Percentiles rank a stretch among this genome's conserved stretches.
These are phyloP conservation scores for Pseudomonodictys pantanalensis DNA, from an alignment of 495 filamentous ascomycete species.

Conservation along the genomic window DNA sequence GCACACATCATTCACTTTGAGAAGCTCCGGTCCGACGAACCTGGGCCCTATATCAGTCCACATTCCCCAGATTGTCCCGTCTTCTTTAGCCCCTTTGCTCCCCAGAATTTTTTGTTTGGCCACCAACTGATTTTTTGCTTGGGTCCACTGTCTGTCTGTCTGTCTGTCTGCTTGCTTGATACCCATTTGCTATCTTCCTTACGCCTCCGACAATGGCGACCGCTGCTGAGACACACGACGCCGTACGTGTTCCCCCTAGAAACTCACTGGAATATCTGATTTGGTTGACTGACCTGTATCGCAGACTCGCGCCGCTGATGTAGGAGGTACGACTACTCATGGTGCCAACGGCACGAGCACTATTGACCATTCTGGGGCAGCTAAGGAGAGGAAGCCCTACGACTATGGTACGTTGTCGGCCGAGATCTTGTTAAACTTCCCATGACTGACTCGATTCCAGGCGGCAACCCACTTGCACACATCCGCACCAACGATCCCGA, in stretches of 20 bases:
- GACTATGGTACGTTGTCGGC: slow-evolving; percentile 31
- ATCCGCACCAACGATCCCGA: slow-evolving; percentile 60
- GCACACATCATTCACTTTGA: slow-evolving; percentile 23
- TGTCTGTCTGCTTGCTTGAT: too few species aligned
- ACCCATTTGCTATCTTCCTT: too few species aligned
- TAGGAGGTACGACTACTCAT: too few species aligned
- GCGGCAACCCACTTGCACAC: slow-evolving; percentile 68
- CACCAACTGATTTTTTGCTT: too few species aligned
- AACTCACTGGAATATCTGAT: too few species aligned
- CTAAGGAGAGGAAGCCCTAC: slow-evolving; percentile 32
- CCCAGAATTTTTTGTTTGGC: neutral
- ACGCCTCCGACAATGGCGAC: neutral
- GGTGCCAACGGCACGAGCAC: slow-evolving; percentile 28
- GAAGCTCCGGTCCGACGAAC: slow-evolving; percentile 23
- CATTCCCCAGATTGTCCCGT: slow-evolving; percentile 23
- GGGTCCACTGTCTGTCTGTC: too few species aligned
- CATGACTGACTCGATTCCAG: slow-evolving; percentile 24
- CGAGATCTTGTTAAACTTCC: neutral
- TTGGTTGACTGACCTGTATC: neutral
- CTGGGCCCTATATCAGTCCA: slow-evolving; percentile 27
- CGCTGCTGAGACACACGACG: neutral
- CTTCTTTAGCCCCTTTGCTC: slow-evolving; percentile 12
- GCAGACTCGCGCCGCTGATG: neutral
- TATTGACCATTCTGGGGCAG: slow-evolving; percentile 17
- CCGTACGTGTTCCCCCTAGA: neutral